phyloP scores from a whole-genome alignment of 2,329 filamentous ascomycete species.

The Exserohilum turcica region DNA sequence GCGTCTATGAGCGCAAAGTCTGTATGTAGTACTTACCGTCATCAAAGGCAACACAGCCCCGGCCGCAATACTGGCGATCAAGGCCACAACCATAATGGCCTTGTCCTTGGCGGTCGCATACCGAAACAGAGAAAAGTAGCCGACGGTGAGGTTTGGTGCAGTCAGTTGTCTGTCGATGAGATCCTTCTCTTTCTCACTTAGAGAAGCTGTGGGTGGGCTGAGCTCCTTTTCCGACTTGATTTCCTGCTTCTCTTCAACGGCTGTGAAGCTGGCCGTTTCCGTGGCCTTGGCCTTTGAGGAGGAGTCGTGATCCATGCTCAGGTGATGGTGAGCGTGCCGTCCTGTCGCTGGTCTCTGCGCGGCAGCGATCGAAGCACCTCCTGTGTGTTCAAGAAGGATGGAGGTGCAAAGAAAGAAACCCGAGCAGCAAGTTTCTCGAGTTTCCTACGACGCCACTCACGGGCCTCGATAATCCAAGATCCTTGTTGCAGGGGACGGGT shows the following conservation, averaged over 20 bases:
- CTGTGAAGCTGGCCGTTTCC: constrained; percentile 22
- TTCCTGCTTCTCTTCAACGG: constrained; percentile 33
- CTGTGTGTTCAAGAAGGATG: constrained; percentile 1
- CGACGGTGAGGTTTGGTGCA: constrained; percentile 50
- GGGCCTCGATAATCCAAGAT: constrained; percentile 9
- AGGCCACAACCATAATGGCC: constrained; percentile 57
- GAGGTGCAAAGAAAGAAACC: constrained; percentile 2
- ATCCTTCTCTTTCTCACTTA: constrained; percentile 41
- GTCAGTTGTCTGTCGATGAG: constrained; percentile 50
- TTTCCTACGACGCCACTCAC: constrained; percentile 10
- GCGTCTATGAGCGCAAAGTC: no score
- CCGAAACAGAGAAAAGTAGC: constrained; percentile 54
- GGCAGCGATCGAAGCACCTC: constrained; percentile 2
- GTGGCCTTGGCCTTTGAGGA: constrained; percentile 16
- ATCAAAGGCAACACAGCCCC: constrained; percentile 77
- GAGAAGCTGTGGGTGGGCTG: constrained; percentile 27
- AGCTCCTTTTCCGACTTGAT: constrained; percentile 25
- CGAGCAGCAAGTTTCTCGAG: constrained; percentile 5
- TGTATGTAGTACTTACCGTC: constrained; percentile 55
- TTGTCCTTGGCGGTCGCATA: constrained; percentile 52
- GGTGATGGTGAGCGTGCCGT: constrained; percentile 14
- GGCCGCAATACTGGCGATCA: constrained; percentile 69
- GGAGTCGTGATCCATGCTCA: constrained; percentile 21
- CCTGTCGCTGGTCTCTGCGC: constrained; percentile 7
- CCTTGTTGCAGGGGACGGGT: constrained; percentile 1